Evolutionary conservation across 2,329 filamentous ascomycete genomes (phyloP).

Genomic region (Teratosphaeria viscida): DNA sequence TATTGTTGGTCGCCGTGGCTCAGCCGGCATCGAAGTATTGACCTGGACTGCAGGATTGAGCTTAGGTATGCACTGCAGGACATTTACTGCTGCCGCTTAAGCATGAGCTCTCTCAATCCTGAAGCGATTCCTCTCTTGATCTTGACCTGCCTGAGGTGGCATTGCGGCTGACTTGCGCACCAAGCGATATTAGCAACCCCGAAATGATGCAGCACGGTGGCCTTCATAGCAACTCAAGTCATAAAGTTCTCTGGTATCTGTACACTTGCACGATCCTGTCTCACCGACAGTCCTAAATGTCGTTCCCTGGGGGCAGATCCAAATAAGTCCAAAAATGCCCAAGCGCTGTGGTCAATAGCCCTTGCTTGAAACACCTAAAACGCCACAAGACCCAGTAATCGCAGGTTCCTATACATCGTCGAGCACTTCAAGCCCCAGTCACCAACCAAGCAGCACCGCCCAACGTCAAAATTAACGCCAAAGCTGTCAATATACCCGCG

Average conservation of each 20-base stretch:
- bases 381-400: background rate
- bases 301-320: background rate
- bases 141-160: background rate
- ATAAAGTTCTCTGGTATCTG: background rate
- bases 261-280: background rate
- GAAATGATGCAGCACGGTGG: background rate
- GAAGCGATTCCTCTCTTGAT: background rate
- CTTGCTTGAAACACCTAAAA: background rate
- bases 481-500: constrained; percentile 37
- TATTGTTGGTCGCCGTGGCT: no score
- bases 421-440: background rate
- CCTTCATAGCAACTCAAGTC: background rate
- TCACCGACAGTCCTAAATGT: background rate
- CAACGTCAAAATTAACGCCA: constrained; percentile 11
- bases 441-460: constrained; percentile 9
- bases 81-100: no score
- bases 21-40: no score
- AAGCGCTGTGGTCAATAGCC: background rate
- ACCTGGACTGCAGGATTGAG: background rate
- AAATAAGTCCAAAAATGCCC: background rate
- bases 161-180: background rate
- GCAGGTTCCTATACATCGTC: background rate
- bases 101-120: no score
- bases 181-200: background rate
- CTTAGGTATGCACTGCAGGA: background rate